Evolutionary conservation across 2,329 filamentous ascomycete genomes (phyloP), one percentile per base, ranked within the genome.

Genomic region (Fusarium brachygibbosum): DNA sequence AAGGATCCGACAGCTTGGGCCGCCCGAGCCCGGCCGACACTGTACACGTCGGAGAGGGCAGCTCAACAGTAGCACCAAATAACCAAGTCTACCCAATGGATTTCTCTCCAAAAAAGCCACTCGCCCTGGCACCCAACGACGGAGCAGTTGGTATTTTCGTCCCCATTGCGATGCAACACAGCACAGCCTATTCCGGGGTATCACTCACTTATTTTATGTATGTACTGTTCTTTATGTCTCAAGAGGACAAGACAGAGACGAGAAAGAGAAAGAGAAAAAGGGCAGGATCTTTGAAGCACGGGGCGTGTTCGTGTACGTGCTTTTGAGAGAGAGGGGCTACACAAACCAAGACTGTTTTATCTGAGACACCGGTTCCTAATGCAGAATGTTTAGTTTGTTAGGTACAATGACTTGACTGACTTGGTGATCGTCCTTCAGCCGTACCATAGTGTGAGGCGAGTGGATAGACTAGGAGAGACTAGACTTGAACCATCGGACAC

Each of bases 1-100:
- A 62, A 64, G 67, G 63, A 67, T 69, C 72, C 72, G 72, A 70
- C 58, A 71, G 71, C 54, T 72, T 74, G 72, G 72, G 58, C 68
- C 68, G 60, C 58, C 66, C 56, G 67, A 73, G 60, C 69, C 64
- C 46, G 45, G 63, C 66, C 64, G 68, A 67, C 58, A 72, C 67
- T 71, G 57, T 70, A 66, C 60, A 58, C 60, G 69, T 67, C 64
- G 67, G 70, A 70, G 66, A 53, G 51, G 38, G 57, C 29, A 58
- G 38, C 25, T 44, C 53, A 46, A 60, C 19, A 50, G 68, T 72
- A 38, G 48, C 32, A 73, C 70, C 54, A 40, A 42, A 28, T 3
- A 14, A n/a, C 40, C 5, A 5, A 12, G 3, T 21, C 50, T 48
- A 51, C 32, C 71, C 73, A 73, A 73, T 72, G 35, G n/a, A 21